Conservation (phyloP, 225 moss, liverwort and hornwort species). For the Lunularia cruciata region DNA sequence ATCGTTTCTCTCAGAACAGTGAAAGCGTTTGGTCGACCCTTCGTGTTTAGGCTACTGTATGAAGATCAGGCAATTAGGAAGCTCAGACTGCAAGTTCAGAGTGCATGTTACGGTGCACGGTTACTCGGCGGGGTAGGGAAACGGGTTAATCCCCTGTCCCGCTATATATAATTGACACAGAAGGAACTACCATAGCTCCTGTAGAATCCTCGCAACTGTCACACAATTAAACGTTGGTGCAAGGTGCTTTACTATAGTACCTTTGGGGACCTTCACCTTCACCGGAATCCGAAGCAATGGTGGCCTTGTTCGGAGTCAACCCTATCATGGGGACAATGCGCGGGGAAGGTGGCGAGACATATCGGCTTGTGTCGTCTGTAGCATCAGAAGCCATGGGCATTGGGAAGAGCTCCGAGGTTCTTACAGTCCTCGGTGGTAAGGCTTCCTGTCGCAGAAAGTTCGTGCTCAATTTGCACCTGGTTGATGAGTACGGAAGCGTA, state of each 20-base stretch:
- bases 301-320: constrained; percentile 24
- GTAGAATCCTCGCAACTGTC: no score
- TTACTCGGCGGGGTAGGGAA: no score
- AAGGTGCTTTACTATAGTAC: not conserved
- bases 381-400: constrained; percentile 96
- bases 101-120: no score
- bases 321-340: constrained; percentile 21
- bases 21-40: no score
- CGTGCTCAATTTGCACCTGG: constrained; percentile 86
- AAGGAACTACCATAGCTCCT: no score
- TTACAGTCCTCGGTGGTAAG: constrained; percentile 93
- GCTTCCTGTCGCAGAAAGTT: constrained; percentile 95
- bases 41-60: not conserved
- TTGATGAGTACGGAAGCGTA: constrained; percentile 84
- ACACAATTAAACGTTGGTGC: not conserved
- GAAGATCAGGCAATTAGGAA: not conserved
- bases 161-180: no score
- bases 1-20: not conserved
- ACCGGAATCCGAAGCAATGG: constrained; percentile 30
- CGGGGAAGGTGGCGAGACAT: constrained; percentile 39
- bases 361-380: constrained; percentile 85
- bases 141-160: no score
- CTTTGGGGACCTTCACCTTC: not conserved
- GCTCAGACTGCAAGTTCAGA: not conserved
- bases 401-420: constrained; percentile 88